phyloP scores from a whole-genome alignment of 306 rosid genomes.

The Malus asiatica region DNA sequence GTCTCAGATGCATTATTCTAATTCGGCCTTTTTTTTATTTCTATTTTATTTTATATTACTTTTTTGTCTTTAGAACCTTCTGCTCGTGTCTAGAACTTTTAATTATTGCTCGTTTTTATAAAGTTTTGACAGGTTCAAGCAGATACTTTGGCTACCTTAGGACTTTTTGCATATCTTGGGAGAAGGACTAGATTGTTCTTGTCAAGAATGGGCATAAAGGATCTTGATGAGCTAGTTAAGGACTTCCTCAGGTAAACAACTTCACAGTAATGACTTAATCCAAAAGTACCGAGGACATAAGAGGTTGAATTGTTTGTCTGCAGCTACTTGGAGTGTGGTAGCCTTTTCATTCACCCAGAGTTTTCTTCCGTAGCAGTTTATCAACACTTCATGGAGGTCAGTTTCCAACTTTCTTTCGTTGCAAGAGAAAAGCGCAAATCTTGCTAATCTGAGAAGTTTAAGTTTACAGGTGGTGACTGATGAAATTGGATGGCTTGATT shows the following conservation, averaged over 20 bases:
- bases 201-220: constrained; percentile 51
- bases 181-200: constrained; percentile 59
- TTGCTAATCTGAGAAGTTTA: not conserved
- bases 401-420: constrained; percentile 14
- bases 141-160: constrained; percentile 52
- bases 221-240: constrained; percentile 54
- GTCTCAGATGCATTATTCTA: constrained; percentile 7
- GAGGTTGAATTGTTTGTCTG: constrained; percentile 23
- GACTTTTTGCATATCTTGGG: constrained; percentile 68
- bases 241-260: constrained; percentile 56
- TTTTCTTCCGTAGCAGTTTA: constrained; percentile 40
- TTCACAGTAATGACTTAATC: not conserved
- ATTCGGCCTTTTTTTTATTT: not conserved
- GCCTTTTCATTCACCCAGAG: constrained; percentile 53
- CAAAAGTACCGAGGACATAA: not conserved
- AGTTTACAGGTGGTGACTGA: constrained; percentile 47
- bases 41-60: not conserved
- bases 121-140: constrained; percentile 37
- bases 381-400: constrained; percentile 69
- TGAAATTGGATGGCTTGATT: constrained; percentile 74
- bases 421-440: not conserved
- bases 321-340: constrained; percentile 74
- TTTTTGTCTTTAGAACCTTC: not conserved
- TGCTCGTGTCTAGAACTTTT: constrained; percentile 1
- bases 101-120: constrained; percentile 10